Base-by-base conservation (phyloP, 129 eudicot species). In the Lactuca sativa region DNA sequence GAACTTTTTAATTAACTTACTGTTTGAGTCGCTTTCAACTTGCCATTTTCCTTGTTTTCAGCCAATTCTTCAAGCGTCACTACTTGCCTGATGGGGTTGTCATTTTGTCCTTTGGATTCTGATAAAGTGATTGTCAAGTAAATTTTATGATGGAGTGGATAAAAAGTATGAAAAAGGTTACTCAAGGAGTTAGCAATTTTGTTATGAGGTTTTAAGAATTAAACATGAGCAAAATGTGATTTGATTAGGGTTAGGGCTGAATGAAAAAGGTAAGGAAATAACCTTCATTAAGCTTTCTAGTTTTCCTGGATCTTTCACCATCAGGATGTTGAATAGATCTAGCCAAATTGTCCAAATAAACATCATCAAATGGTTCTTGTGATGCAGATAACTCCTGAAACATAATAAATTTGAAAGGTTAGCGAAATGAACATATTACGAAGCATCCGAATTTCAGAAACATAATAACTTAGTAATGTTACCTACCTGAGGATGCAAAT, bases 211-310 rank as follows among this genome's bases (percentile, higher is more conserved):
- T 17, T 7, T 18, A 13, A 9, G 21, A 56, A 36, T 36, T 36
- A 36, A 4, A 36, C 38, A 36, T 36, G 6, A 36, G 4, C 5
- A 38, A 14, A 25, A 36, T 34, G 2, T 10, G 3, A 5, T n/a
- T 13, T 47, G 41, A 34, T 15, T 38, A 17, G 31, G 55, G 47
- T 47, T 11, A 64, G 37, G 13, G 56, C 8, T 17, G 12, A 2
- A 4, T 43, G 12, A 9, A 43, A 34, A 43, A 21, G n/a, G 64
- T 9, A 6, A 8, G 17, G 64, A 43, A 14, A 60, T 4, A 63
- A 92, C 95, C 96, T 81, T 88, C 91, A 60, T 82, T 74, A 11
- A 86, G 89, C 49, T 82, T 91, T 79, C 96, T 86, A 14, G 86
- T 86, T 57, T 69, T 82, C 59, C 77, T 86, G 44, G 84, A 76